Base-by-base conservation (phyloP, 228 moss, liverwort and hornwort species). In the Sphagnum magellanicum region DNA sequence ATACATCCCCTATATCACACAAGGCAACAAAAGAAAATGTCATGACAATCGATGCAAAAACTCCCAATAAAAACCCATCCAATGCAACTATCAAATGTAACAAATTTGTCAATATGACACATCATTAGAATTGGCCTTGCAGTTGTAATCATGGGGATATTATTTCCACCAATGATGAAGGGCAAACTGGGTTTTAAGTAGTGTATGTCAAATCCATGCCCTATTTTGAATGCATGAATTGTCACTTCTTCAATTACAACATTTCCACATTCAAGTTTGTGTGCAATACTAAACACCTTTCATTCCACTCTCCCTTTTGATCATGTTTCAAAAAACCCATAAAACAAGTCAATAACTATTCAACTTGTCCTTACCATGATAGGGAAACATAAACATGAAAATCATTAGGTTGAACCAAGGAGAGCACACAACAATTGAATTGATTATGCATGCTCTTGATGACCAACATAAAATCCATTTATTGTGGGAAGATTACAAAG, bases 41-140 rank as follows among this genome's bases (percentile, higher is more conserved):
- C 53, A 55, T 55, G 14, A 47, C 51, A 17, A 16, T 4, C 63
- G 4, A 7, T 51, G 5, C 10, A 50, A 17, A 13, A 49, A 67
- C 7, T 8, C 49, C 12, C 49, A 51, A 55, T 55, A 55, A 55
- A 7, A 55, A 55, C 53, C 53, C 7, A 7, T 12, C 53, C 53
- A 7, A 12, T 55, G 55, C 1, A 55, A 55, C 9, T 8, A 32
- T 32, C 32, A 32, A 32, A 3, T 32, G 32, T 3, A 32, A 32
- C 3, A 32, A 32, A 32, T 32, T 32, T 8, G 55, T 2, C 2
- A 55, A 55, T 17, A 32, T 10, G 17, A 10, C 63, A 51, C 81
- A 94, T 89, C 92, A 74, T 96, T 91, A 52, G 96, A 96, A 75
- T 96, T 92, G 64, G 96, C 96, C 66, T 91, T 89, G 51, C 96